These are phyloP conservation scores for Colletotrichum eleusines DNA, from an alignment of 2,329 filamentous ascomycete genomes.

Conservation along the genomic window DNA sequence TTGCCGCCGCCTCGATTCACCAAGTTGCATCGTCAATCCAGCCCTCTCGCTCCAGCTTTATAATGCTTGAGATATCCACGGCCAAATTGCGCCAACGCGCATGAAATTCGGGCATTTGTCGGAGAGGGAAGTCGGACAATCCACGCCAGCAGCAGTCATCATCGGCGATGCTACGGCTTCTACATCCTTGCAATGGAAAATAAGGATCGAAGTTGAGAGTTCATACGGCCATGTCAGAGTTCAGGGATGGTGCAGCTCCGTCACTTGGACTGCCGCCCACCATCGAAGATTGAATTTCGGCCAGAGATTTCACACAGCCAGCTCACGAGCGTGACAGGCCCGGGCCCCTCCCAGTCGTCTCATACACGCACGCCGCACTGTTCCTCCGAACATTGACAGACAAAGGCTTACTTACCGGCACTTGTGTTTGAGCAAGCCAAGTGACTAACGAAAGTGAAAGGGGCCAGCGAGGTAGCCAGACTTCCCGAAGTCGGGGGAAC, in stretches of 20 bases:
- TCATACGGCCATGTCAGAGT: slow-evolving; percentile 22
- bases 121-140: not conserved
- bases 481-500: slow-evolving; percentile 20
- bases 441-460: not conserved
- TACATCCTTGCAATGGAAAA: slow-evolving; percentile 28
- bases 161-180: not conserved
- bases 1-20: slow-evolving; percentile 14
- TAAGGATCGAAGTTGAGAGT: slow-evolving; percentile 27
- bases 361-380: slow-evolving; percentile 28
- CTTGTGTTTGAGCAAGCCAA: not conserved
- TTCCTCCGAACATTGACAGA: slow-evolving; percentile 28
- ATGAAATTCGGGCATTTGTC: not conserved
- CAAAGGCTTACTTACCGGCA: not conserved
- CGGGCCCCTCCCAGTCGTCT: slow-evolving; percentile 39
- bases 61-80: not conserved
- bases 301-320: slow-evolving; percentile 19
- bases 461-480: no score
- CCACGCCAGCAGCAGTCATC: not conserved
- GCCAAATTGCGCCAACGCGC: slow-evolving; percentile 1
- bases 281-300: slow-evolving; percentile 35
- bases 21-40: slow-evolving; percentile 10
- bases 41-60: slow-evolving; percentile 6
- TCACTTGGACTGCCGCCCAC: not conserved
- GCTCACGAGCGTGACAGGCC: slow-evolving; percentile 21
- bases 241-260: slow-evolving; percentile 37